Evolutionary conservation across 2,329 filamentous ascomycete genomes (phyloP).

Genomic region (Fusarium compactum): DNA sequence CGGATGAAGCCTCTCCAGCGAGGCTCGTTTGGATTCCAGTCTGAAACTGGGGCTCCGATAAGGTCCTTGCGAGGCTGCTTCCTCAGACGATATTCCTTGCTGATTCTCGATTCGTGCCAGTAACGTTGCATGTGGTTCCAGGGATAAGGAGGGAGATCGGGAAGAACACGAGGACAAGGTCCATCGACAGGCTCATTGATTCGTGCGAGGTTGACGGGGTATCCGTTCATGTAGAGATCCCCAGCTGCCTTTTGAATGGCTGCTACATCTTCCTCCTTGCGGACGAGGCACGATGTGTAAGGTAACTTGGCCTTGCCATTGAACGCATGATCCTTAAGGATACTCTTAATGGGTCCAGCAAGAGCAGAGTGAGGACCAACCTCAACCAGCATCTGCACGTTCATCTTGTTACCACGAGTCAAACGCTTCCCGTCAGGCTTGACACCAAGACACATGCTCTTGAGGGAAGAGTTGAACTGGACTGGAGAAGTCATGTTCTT

Average conservation of each 20-base stretch:
- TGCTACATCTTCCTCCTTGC: not conserved
- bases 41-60: not conserved
- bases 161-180: not conserved
- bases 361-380: slow-evolving; percentile 4
- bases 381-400: not conserved
- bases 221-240: not conserved
- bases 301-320: not conserved
- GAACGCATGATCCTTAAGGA: not conserved
- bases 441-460: not conserved
- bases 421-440: not conserved
- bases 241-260: not conserved
- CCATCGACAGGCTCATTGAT: slow-evolving; percentile 3
- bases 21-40: not conserved
- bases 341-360: not conserved
- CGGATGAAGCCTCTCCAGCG: not conserved
- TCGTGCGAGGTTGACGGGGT: not conserved
- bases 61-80: not conserved
- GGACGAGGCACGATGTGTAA: not conserved
- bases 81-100: not conserved
- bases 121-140: not conserved
- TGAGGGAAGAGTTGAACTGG: not conserved
- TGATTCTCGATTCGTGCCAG: not conserved
- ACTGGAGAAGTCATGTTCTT: not conserved
- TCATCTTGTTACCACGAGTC: not conserved
- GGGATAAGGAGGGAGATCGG: not conserved